Evolutionary conservation across 2,329 filamentous ascomycete species (phyloP).

Genomic region (Pseudopyrenochaeta lycopersici): DNA sequence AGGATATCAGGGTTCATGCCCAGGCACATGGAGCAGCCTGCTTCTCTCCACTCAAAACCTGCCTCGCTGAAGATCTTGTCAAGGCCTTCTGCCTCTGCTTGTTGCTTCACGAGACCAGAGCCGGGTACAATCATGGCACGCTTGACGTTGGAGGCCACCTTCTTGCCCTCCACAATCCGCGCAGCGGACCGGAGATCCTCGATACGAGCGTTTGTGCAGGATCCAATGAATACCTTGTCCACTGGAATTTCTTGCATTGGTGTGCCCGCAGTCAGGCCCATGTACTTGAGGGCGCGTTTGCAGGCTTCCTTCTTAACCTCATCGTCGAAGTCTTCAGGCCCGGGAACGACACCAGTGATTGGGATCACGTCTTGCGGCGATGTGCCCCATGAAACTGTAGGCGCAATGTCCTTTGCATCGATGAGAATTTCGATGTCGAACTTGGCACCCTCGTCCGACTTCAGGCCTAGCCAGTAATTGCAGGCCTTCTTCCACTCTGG

Average conservation of each 20-base stretch:
- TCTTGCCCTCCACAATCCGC: constrained; percentile 84
- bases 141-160: constrained; percentile 87
- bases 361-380: constrained; percentile 96
- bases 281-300: constrained; percentile 88
- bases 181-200: constrained; percentile 93
- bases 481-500: constrained; percentile 89
- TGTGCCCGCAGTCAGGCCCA: constrained; percentile 88
- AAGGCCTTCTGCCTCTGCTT: constrained; percentile 89
- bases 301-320: constrained; percentile 83
- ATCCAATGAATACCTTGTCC: constrained; percentile 98
- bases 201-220: constrained; percentile 96
- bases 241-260: constrained; percentile 90
- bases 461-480: constrained; percentile 86
- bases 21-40: constrained; percentile 98
- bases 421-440: constrained; percentile 92
- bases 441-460: constrained; percentile 85
- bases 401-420: constrained; percentile 89
- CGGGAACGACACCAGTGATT: constrained; percentile 89
- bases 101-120: constrained; percentile 90
- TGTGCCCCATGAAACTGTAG: constrained; percentile 96
- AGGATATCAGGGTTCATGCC: constrained; percentile 99
- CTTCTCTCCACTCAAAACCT: constrained; percentile 97
- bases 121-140: constrained; percentile 96
- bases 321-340: constrained; percentile 85
- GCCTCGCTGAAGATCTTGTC: constrained; percentile 92